Conservation (phyloP, 2,329 filamentous ascomycete genomes). For the Stenocarpella maydis region DNA sequence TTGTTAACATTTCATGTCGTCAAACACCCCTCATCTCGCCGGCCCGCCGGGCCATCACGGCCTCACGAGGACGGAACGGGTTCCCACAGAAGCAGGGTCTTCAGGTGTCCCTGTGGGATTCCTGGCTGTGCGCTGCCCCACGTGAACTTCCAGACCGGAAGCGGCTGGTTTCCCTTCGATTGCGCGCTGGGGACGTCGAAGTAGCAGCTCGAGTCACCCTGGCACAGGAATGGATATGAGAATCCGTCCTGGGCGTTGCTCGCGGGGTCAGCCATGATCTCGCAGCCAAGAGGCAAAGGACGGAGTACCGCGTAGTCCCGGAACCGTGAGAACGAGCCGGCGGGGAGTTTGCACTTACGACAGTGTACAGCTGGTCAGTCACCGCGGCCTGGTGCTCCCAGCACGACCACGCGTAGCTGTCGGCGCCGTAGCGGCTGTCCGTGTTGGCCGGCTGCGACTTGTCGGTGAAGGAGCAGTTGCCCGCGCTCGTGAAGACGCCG, state of each 20-base stretch:
- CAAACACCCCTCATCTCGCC: not conserved
- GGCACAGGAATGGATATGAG: slow-evolving; percentile 25
- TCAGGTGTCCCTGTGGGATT: slow-evolving; percentile 29
- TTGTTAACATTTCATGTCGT: not conserved
- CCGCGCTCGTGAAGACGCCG: slow-evolving; percentile 5
- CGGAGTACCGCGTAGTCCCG: not conserved
- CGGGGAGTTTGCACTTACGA: slow-evolving; percentile 3
- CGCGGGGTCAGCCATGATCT: slow-evolving; percentile 2
- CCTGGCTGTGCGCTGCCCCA: slow-evolving; percentile 22
- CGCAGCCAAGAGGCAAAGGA: not conserved
- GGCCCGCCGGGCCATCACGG: not conserved
- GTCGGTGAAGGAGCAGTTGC: slow-evolving; percentile 32
- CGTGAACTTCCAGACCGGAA: slow-evolving; percentile 25
- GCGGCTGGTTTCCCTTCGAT: not conserved
- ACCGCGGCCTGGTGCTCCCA: slow-evolving; percentile 19
- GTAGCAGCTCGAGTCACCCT: slow-evolving; percentile 26
- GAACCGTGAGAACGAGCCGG: not conserved
- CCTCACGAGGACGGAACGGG: slow-evolving; percentile 18
- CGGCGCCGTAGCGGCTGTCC: slow-evolving; percentile 21
- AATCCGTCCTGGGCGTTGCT: slow-evolving; percentile 1
- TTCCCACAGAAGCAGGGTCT: slow-evolving; percentile 26
- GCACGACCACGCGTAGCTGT: slow-evolving; percentile 26
- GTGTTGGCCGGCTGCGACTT: slow-evolving; percentile 24
- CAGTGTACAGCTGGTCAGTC: slow-evolving; percentile 26
- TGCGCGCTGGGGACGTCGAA: slow-evolving; percentile 29